Conservation (phyloP, 2,329 filamentous ascomycete species). For the Phaeoacremonium minimum region DNA sequence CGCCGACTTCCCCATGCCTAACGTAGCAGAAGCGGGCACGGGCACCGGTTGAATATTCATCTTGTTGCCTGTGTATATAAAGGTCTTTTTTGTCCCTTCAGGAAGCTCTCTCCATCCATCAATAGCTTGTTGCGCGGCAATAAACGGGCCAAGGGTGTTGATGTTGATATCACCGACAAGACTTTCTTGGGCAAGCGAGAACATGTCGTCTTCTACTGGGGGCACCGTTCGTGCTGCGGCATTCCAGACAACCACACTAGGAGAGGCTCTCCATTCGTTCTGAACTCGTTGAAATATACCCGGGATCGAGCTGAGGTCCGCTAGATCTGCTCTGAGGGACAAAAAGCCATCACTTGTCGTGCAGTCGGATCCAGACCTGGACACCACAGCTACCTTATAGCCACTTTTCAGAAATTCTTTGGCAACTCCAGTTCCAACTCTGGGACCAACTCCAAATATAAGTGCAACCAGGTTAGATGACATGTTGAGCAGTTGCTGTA, state of each 20-base stretch:
- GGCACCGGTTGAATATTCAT: constrained; percentile 24
- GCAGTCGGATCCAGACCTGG: too few species aligned
- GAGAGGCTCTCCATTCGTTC: too few species aligned
- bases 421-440: too few species aligned
- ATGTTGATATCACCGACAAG: constrained; percentile 6
- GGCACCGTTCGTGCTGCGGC: not conserved
- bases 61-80: constrained; percentile 39
- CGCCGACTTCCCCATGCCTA: constrained; percentile 32
- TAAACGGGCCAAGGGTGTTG: constrained; percentile 9
- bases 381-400: too few species aligned
- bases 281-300: too few species aligned
- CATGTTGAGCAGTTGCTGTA: too few species aligned
- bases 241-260: constrained; percentile 16
- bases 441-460: too few species aligned
- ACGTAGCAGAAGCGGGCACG: constrained; percentile 18
- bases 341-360: too few species aligned
- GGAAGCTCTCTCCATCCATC: constrained; percentile 1
- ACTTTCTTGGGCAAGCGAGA: constrained; percentile 5
- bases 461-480: too few species aligned
- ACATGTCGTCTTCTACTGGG: constrained; percentile 1
- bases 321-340: too few species aligned
- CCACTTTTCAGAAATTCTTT: too few species aligned
- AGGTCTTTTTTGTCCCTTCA: constrained; percentile 26
- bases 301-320: too few species aligned
- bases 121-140: constrained; percentile 1